phyloP scores from a whole-genome alignment of 345 rosid genomes.

The Gossypium herbaceum region DNA sequence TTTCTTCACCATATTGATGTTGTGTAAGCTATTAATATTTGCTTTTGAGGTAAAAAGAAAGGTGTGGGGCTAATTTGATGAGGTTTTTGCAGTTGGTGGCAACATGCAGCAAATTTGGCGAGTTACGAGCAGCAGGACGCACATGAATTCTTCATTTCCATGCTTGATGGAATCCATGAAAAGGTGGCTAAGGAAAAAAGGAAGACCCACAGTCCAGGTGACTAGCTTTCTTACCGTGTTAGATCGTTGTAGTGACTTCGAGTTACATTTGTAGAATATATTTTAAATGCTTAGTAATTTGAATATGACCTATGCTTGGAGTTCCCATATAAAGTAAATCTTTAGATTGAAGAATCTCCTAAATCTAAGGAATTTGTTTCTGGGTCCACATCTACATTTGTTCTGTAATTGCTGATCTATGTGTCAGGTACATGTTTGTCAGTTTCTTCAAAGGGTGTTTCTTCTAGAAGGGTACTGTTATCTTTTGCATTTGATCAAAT shows the following conservation, averaged over 20 bases:
- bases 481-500: neutral
- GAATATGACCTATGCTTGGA: neutral
- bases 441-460: neutral
- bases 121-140: slow-evolving; percentile 74
- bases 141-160: slow-evolving; percentile 63
- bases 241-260: neutral
- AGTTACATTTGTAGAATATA: neutral
- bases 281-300: neutral
- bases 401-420: neutral
- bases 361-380: neutral
- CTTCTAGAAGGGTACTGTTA: neutral
- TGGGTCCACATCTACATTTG: slow-evolving; percentile 3
- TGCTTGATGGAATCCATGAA: slow-evolving; percentile 68
- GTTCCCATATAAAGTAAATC: neutral
- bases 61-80: slow-evolving; percentile 2
- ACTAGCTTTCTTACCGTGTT: slow-evolving; percentile 3
- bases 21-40: neutral
- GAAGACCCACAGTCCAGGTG: slow-evolving; percentile 43
- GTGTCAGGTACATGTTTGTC: neutral
- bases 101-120: slow-evolving; percentile 56
- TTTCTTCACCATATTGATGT: neutral
- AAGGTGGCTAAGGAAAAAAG: slow-evolving; percentile 46
- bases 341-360: slow-evolving; percentile 3
- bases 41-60: neutral
- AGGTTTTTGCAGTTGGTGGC: slow-evolving; percentile 56